Evolutionary conservation across 495 filamentous ascomycete genomes (phyloP).

Genomic region (Daldinia loculata): DNA sequence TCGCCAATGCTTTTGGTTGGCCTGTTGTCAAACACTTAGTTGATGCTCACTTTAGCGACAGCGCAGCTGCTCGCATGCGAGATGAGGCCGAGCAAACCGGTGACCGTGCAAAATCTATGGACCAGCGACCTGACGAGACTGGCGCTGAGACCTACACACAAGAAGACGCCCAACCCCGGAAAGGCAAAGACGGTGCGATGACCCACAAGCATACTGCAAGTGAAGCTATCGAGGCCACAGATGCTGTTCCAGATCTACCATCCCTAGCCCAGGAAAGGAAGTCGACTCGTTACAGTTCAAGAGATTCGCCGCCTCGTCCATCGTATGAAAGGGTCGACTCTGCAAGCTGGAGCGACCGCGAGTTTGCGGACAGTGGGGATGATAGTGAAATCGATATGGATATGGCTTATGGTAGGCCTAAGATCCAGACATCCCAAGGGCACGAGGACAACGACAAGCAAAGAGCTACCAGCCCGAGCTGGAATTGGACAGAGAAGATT

Average conservation of each 20-base stretch:
- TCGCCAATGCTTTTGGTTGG: slow-evolving; percentile 98
- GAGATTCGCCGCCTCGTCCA: slow-evolving; percentile 44
- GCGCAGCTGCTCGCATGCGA: slow-evolving; percentile 62
- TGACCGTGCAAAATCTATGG: slow-evolving; percentile 54
- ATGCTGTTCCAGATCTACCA: slow-evolving; percentile 50
- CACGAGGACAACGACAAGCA: slow-evolving; percentile 10
- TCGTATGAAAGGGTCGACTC: slow-evolving; percentile 50
- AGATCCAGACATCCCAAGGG: slow-evolving; percentile 3
- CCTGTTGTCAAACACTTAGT: slow-evolving; percentile 93
- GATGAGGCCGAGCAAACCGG: slow-evolving; percentile 60
- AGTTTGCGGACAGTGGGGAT: slow-evolving; percentile 61
- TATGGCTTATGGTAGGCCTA: slow-evolving; percentile 36
- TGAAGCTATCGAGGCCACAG: slow-evolving; percentile 51
- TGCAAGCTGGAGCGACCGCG: slow-evolving; percentile 62
- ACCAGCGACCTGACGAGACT: slow-evolving; percentile 48
- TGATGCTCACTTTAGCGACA: slow-evolving; percentile 88
- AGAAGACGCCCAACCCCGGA: slow-evolving; percentile 18
- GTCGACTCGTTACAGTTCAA: slow-evolving; percentile 39
- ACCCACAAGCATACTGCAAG: slow-evolving; percentile 47
- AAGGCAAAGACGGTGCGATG: background rate
- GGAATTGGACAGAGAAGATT: slow-evolving; percentile 68
- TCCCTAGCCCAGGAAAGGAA: slow-evolving; percentile 26
- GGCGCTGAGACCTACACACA: slow-evolving; percentile 50
- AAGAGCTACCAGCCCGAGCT: slow-evolving; percentile 45
- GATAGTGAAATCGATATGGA: slow-evolving; percentile 55